phyloP scores from a whole-genome alignment of 2,329 filamentous ascomycete genomes.

The Aspergillus proliferans region DNA sequence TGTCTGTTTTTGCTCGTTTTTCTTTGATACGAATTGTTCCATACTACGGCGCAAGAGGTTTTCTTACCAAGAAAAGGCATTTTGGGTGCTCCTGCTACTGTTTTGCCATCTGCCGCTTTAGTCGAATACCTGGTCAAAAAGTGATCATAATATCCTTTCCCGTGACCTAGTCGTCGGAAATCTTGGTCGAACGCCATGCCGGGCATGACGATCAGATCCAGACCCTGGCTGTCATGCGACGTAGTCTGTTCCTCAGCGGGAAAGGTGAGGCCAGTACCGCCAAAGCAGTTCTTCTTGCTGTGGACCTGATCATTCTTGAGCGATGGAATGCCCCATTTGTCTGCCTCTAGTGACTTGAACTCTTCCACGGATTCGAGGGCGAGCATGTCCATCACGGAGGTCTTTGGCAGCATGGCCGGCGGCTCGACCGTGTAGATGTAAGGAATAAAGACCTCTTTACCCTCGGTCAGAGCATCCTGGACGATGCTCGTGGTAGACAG shows the following conservation, averaged over 20 bases:
- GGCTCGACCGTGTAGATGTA: conserved; percentile 64
- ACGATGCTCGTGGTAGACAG: conserved; percentile 80
- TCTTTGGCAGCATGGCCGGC: conserved; percentile 39
- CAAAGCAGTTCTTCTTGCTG: conserved; percentile 66
- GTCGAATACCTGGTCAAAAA: conserved; percentile 72
- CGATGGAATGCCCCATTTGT: conserved; percentile 94
- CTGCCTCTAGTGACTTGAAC: conserved; percentile 67
- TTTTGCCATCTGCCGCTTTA: conserved; percentile 28
- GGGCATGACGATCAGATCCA: conserved; percentile 87
- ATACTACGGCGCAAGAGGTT: neutral
- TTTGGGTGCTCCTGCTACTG: conserved; percentile 26
- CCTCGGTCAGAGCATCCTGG: conserved; percentile 65
- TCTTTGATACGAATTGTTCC: neutral
- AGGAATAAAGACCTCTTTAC: conserved; percentile 86
- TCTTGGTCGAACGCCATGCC: conserved; percentile 81
- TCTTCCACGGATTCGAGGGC: conserved; percentile 66
- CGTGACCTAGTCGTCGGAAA: conserved; percentile 78
- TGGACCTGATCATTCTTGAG: conserved; percentile 60
- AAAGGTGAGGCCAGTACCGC: conserved; percentile 46
- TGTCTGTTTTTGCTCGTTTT: neutral
- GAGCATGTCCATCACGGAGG: conserved; percentile 92
- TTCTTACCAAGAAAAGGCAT: conserved; percentile 57
- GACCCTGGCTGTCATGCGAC: conserved; percentile 28
- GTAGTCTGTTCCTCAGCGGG: conserved; percentile 9
- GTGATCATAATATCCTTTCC: conserved; percentile 94